phyloP scores from a whole-genome alignment of 1,284 basidiomycete species.

The Lentinus polychrous region DNA sequence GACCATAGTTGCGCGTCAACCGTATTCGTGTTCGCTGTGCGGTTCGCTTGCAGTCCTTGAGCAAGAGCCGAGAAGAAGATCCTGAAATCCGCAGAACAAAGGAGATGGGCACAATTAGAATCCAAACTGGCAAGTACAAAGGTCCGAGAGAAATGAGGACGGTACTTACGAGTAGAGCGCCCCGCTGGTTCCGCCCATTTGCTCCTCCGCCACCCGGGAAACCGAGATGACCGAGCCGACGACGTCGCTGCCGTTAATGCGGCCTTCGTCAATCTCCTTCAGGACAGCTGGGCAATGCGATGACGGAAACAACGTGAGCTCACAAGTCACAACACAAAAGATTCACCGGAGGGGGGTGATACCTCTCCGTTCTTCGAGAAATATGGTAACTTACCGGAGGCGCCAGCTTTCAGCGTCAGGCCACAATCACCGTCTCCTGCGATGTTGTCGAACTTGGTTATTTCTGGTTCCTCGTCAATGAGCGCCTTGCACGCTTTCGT shows the following conservation, averaged over 20 bases:
- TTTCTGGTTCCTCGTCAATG: conserved; percentile 77
- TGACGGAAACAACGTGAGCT: background rate
- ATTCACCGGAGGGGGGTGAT: background rate
- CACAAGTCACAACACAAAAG: background rate
- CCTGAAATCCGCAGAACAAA: background rate
- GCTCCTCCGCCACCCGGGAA: conserved; percentile 71
- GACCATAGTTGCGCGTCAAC: conserved; percentile 58
- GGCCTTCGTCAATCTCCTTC: conserved; percentile 37
- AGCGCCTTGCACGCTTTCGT: conserved; percentile 64
- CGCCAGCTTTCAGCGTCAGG: conserved; percentile 74
- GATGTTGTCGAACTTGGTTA: conserved; percentile 84
- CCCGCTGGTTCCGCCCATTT: conserved; percentile 91
- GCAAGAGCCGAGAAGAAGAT: conserved; percentile 87
- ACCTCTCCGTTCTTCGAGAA: background rate
- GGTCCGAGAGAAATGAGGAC: background rate
- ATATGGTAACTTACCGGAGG: conserved; percentile 32
- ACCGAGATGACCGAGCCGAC: conserved; percentile 61
- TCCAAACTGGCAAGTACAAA: background rate
- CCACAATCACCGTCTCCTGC: conserved; percentile 77
- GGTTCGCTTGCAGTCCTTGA: conserved; percentile 54
- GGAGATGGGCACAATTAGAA: background rate
- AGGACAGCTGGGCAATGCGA: conserved; percentile 41
- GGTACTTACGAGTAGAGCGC: conserved; percentile 78
- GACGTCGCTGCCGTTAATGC: conserved; percentile 56
- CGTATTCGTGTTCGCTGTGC: conserved; percentile 23